These are phyloP conservation scores for Akanthomyces uredinophilus DNA, from an alignment of 2,329 filamentous ascomycete species.

Conservation along the genomic window DNA sequence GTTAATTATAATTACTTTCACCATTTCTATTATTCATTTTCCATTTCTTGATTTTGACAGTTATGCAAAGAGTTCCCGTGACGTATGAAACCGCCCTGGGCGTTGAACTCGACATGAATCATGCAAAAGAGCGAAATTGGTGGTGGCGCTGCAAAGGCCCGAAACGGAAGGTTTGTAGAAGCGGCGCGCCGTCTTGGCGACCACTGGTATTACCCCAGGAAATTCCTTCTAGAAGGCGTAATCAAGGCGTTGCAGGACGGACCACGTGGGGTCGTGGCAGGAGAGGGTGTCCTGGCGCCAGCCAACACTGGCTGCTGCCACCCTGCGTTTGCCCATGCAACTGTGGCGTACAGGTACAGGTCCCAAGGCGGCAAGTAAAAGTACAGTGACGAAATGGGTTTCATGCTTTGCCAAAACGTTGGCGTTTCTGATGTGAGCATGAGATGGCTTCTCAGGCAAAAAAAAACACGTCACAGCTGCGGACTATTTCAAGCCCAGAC, in stretches of 20 bases:
- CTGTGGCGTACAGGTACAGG: neutral
- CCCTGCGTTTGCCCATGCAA: too few species aligned
- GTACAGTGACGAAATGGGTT: neutral
- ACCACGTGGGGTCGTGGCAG: neutral
- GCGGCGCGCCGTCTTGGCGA: neutral
- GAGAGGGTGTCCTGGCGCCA: neutral
- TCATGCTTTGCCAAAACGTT: neutral
- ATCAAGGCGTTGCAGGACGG: neutral
- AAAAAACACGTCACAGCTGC: too few species aligned
- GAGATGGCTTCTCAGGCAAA: too few species aligned
- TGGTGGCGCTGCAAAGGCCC: conserved; percentile 6
- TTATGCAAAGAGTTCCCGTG: too few species aligned
- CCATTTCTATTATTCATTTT: too few species aligned
- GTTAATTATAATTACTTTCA: too few species aligned
- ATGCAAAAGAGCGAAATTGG: neutral
- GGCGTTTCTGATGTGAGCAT: too few species aligned
- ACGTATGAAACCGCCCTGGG: neutral
- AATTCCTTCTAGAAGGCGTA: conserved; percentile 11
- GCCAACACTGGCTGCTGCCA: too few species aligned
- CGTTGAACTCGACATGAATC: neutral
- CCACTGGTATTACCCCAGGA: conserved; percentile 10
- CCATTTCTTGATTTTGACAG: too few species aligned
- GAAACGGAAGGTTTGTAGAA: conserved; percentile 10
- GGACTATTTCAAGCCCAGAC: too few species aligned
- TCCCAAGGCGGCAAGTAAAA: neutral